These are phyloP conservation scores for Yamagishiella unicocca DNA, from an alignment of 139 green algal species.

Conservation along the genomic window DNA sequence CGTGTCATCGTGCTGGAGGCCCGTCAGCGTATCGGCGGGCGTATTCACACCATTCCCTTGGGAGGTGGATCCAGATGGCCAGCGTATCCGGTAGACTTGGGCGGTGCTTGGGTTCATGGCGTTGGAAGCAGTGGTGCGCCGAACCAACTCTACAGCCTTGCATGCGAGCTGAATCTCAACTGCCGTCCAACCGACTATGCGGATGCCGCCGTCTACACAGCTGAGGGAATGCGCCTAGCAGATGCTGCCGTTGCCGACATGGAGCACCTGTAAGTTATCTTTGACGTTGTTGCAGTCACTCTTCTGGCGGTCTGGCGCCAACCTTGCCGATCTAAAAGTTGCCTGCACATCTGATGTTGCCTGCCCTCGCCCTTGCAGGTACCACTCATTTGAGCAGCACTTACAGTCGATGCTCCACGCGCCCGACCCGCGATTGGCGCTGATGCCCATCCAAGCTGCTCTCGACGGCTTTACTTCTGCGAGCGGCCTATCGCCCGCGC, in stretches of 20 bases:
- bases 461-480: not conserved
- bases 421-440: not conserved
- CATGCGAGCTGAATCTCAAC: constrained; percentile 21
- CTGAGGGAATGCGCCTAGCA: not conserved
- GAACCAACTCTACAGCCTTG: constrained; percentile 55
- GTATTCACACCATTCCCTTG: constrained; percentile 63
- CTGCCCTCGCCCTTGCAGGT: not conserved
- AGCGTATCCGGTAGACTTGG: constrained; percentile 13
- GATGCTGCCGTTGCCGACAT: constrained; percentile 28
- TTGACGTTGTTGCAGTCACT: no score
- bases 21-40: constrained; percentile 70
- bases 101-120: constrained; percentile 66
- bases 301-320: no score
- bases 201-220: constrained; percentile 6
- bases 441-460: constrained; percentile 1
- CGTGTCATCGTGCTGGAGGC: constrained; percentile 77
- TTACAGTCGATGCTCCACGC: not conserved
- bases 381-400: constrained; percentile 35
- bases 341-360: not conserved
- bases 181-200: constrained; percentile 36
- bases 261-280: constrained; percentile 22
- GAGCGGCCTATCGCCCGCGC: not conserved
- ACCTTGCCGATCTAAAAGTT: no score
- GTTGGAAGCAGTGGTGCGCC: not conserved
- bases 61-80: not conserved